Conservation (phyloP, 306 rosid genomes). For the Erythrophleum fordii region DNA sequence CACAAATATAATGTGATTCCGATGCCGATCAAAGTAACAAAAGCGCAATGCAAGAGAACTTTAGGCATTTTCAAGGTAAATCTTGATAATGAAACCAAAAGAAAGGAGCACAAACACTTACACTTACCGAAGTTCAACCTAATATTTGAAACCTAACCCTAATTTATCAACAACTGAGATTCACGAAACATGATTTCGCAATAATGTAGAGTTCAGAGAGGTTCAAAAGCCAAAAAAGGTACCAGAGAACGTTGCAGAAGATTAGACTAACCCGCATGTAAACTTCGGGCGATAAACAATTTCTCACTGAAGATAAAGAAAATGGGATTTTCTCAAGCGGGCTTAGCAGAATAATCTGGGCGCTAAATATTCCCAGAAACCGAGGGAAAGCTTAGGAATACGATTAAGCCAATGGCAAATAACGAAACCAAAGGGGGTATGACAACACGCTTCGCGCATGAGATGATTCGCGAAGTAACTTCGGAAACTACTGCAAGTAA, state of each 20-base stretch:
- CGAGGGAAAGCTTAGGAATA: neutral
- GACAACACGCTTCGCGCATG: neutral
- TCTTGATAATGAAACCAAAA: neutral
- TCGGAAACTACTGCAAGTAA: neutral
- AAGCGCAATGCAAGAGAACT: neutral
- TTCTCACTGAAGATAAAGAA: neutral
- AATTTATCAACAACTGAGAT: conserved; percentile 9
- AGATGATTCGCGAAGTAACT: neutral
- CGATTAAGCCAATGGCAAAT: neutral
- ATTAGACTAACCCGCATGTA: conserved; percentile 1
- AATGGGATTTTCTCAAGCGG: neutral
- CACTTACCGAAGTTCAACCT: neutral
- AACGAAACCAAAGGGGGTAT: neutral
- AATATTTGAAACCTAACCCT: conserved; percentile 34
- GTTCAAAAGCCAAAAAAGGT: neutral
- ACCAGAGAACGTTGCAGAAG: neutral
- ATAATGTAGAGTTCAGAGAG: neutral
- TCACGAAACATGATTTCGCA: neutral
- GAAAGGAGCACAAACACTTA: neutral
- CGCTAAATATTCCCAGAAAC: neutral
- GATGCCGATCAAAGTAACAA: neutral
- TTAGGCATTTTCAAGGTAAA: conserved; percentile 7
- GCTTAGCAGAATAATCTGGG: neutral
- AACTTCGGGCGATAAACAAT: neutral
- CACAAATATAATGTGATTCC: neutral